phyloP scores from a whole-genome alignment of 495 filamentous ascomycete species.

The Friedmanniomyces simplex region DNA sequence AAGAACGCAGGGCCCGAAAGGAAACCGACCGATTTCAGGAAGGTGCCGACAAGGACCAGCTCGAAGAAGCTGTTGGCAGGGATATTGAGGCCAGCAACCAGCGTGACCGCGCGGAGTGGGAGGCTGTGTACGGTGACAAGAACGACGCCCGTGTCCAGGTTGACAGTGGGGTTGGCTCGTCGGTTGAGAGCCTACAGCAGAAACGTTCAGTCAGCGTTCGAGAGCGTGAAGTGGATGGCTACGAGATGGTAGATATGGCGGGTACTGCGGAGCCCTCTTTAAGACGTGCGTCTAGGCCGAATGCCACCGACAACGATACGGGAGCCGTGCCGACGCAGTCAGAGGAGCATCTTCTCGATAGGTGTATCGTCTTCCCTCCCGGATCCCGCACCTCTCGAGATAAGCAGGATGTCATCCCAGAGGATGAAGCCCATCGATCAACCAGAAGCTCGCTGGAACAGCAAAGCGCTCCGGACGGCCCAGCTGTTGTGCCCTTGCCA shows the following conservation, averaged over 20 bases:
- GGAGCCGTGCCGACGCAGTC: neutral
- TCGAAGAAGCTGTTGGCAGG: conserved; percentile 59
- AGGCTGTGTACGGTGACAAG: conserved; percentile 59
- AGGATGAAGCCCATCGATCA: neutral
- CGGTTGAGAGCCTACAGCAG: conserved; percentile 39
- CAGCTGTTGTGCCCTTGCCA: conserved; percentile 34
- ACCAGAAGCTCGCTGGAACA: neutral
- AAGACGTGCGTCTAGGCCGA: no score
- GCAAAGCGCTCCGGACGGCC: conserved; percentile 12
- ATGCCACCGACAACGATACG: no score
- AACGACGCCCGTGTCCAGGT: conserved; percentile 22
- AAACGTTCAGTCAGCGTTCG: conserved; percentile 35
- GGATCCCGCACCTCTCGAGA: neutral
- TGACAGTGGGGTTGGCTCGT: conserved; percentile 45
- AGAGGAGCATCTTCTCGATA: conserved; percentile 4
- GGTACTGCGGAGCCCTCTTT: neutral
- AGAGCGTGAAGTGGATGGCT: conserved; percentile 22
- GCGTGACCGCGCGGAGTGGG: conserved; percentile 66
- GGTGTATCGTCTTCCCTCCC: neutral
- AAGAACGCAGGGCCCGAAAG: conserved; percentile 55
- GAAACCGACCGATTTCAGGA: conserved; percentile 46
- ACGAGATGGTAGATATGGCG: conserved; percentile 19
- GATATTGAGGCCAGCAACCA: conserved; percentile 57
- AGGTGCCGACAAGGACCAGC: conserved; percentile 49
- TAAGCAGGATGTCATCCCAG: neutral